Conservation (phyloP, 2,329 filamentous ascomycete species). For the Aspergillus uvarum region DNA sequence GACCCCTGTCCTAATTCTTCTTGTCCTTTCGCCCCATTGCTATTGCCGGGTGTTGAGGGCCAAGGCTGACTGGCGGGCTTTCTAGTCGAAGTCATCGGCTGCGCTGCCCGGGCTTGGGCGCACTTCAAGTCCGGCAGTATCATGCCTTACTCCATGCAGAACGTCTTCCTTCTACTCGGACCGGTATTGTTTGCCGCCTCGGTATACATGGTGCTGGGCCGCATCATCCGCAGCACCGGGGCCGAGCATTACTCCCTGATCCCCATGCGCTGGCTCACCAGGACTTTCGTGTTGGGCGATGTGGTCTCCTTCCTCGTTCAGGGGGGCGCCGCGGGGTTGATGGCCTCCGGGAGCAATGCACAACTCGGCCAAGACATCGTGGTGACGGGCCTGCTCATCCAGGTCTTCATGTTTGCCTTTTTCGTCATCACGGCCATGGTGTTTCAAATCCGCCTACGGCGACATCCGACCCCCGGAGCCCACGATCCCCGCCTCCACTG, state of each 20-base stretch:
- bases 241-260: background rate
- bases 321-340: background rate
- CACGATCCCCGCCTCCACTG: too few relatives aligned
- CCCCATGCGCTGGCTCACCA: background rate
- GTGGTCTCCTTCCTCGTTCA: background rate
- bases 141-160: slow-evolving; percentile 42
- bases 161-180: slow-evolving; percentile 45
- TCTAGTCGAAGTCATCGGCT: slow-evolving; percentile 35
- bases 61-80: too few relatives aligned
- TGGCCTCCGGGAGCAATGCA: too few relatives aligned
- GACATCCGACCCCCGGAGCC: background rate
- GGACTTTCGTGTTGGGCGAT: background rate
- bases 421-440: background rate
- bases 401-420: background rate
- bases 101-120: slow-evolving; percentile 20
- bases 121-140: slow-evolving; percentile 20
- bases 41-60: too few relatives aligned
- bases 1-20: too few relatives aligned
- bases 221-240: background rate
- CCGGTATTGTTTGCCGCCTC: background rate
- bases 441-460: too few relatives aligned
- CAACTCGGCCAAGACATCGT: background rate
- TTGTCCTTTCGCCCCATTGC: background rate
- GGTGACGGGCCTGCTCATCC: background rate
- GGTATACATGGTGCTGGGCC: background rate